phyloP scores from a whole-genome alignment of 2,329 filamentous ascomycete species.

The Diaporthe sp. region DNA sequence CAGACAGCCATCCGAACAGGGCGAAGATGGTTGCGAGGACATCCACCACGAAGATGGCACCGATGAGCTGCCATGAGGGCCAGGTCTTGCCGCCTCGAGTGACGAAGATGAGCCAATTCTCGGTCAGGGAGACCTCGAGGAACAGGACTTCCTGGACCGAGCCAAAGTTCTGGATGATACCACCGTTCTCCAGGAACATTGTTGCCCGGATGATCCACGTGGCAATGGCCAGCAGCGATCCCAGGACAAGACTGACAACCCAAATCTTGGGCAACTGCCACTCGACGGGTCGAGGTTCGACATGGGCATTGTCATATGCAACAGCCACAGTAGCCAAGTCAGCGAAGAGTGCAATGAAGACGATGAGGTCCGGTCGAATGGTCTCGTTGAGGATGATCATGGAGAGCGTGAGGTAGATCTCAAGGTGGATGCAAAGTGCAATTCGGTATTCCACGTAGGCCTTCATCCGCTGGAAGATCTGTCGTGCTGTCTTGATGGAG shows the following conservation, averaged over 20 bases:
- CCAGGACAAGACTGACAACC: conserved; percentile 78
- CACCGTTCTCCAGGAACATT: conserved; percentile 75
- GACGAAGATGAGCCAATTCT: conserved; percentile 85
- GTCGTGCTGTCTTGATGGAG: conserved; percentile 78
- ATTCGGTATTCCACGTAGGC: conserved; percentile 83
- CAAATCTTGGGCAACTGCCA: conserved; percentile 87
- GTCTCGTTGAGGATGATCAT: conserved; percentile 87
- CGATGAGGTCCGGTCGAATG: conserved; percentile 76
- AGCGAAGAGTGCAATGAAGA: conserved; percentile 83
- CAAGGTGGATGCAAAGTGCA: conserved; percentile 77
- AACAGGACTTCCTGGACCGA: conserved; percentile 80
- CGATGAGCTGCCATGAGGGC: conserved; percentile 79
- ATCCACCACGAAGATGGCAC: conserved; percentile 78
- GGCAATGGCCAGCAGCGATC: conserved; percentile 72
- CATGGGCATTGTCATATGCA: conserved; percentile 83
- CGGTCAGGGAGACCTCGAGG: conserved; percentile 77
- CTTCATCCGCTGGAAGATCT: conserved; percentile 85
- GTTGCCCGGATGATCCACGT: conserved; percentile 81
- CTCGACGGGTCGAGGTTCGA: conserved; percentile 78
- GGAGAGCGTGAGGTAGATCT: conserved; percentile 80
- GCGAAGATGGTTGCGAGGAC: conserved; percentile 78
- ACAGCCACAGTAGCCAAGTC: conserved; percentile 83
- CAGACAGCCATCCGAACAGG: conserved; percentile 77
- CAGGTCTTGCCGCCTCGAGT: conserved; percentile 78
- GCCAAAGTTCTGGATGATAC: conserved; percentile 80